Evolutionary conservation across 768 basidiomycete species (phyloP), one percentile per base, ranked within the genome.

Genomic region (Boletus tylopilopsis): DNA sequence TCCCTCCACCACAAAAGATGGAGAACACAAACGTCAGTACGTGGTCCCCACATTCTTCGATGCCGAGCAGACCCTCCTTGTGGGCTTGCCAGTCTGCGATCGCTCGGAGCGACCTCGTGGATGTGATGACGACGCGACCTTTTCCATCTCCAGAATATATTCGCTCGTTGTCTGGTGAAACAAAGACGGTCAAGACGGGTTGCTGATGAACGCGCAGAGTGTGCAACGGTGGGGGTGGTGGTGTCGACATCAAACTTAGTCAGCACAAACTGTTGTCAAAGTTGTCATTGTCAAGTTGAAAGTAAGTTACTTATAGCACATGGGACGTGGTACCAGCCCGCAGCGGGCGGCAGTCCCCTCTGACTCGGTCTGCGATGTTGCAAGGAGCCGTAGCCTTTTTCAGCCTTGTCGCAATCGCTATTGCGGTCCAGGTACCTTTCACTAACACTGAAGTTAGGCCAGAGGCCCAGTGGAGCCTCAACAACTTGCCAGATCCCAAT

Each of bases 111-210:
- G 83, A 80, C 23, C 79, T 74, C 3, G 93, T 84, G 36, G 90
- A 88, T 4, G 87, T 90, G 49, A 89, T 70, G 5, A 84, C 78
- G 21, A 94, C 81, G n/a, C 71, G 77, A 3, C 95, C 95, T 16
- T 82, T 77, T 6, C 76, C 71, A 59, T 98, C 95, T 4, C 87
- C 94, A 7, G 94, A 90, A 69, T 92, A 94, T 6, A 98, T 70
- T 16, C 89, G 73, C 54, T 87, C 80, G 61, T 92, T 90, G 63
- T 88, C 81, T 4, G 71, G 56, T 1, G 91, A 90, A 59, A 92
- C 71, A 37, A 68, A 73, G 30, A 94, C 47, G 0, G 79, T 70
- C 46, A 71, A 79, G 45, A 95, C 68, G 15, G 85, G 77, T 5
- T 80, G 71, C 0, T 76, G 71, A 62, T 97, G 94, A 2, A 78